phyloP scores from a whole-genome alignment of 1,284 basidiomycete genomes.

The Sanghuangporus sanghuang region DNA sequence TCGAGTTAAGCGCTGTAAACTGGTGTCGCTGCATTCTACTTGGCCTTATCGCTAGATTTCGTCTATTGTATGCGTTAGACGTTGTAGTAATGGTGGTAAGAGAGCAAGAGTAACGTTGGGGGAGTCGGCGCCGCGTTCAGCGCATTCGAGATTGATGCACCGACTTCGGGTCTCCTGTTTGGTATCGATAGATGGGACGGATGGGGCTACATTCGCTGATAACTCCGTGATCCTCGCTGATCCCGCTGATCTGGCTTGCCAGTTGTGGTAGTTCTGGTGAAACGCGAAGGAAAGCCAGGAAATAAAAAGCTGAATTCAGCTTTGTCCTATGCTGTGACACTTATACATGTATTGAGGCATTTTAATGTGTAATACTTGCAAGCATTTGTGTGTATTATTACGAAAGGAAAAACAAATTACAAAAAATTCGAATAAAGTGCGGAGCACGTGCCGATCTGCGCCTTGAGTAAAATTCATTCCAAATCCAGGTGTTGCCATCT shows the following conservation, averaged over 20 bases:
- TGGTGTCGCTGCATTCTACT: slow-evolving; percentile 53
- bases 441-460: no score
- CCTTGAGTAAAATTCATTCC: neutral
- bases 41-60: neutral
- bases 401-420: no score
- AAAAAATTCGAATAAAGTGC: no score
- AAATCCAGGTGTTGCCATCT: neutral
- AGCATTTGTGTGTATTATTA: no score
- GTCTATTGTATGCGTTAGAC: neutral
- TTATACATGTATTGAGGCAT: no score
- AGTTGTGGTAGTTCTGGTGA: no score
- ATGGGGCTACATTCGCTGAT: neutral
- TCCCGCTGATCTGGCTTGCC: no score
- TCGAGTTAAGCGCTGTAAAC: slow-evolving; percentile 77
- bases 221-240: neutral
- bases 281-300: no score
- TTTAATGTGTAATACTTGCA: no score
- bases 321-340: no score
- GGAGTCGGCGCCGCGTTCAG: neutral
- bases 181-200: neutral
- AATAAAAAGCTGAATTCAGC: no score
- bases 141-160: neutral
- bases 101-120: neutral
- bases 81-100: neutral
- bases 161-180: neutral